Conservation (phyloP, 1,284 basidiomycete genomes). For the Sanguinoderma infundibulare region DNA sequence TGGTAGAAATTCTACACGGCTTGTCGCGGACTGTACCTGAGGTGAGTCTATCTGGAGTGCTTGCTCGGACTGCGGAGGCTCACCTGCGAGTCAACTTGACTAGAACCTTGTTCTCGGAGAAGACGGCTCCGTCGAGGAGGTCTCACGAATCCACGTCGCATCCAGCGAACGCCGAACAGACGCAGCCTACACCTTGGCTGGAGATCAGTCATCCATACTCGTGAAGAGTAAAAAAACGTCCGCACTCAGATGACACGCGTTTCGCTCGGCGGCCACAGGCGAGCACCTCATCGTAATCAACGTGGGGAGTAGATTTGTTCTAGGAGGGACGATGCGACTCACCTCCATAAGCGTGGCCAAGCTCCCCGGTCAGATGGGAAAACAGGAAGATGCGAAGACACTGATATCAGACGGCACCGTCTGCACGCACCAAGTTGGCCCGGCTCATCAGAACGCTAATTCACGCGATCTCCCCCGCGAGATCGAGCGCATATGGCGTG, state of each 20-base stretch:
- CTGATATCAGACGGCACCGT: constrained; percentile 9
- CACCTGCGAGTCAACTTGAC: background rate
- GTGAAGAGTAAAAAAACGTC: no score
- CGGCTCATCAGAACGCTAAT: constrained; percentile 18
- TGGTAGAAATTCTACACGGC: background rate
- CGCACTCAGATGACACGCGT: no score
- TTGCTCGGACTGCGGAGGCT: background rate
- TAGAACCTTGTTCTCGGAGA: background rate
- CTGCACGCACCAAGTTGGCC: background rate
- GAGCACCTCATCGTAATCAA: background rate
- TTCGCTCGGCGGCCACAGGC: background rate
- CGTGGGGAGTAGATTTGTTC: background rate
- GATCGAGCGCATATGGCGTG: background rate
- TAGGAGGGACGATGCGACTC: background rate
- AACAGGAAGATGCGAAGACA: background rate
- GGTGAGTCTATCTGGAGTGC: background rate
- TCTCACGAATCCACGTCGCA: background rate
- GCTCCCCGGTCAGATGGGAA: background rate
- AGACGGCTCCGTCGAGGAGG: background rate
- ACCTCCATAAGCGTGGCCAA: background rate
- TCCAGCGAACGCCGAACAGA: no score
- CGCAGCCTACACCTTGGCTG: no score
- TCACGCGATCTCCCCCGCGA: background rate
- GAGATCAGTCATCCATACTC: no score
- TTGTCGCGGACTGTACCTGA: background rate